Evolutionary conservation across 352 stramenopile genomes (phyloP), one percentile per base, ranked within the genome.

Genomic region (Globisporangium cystogenes): DNA sequence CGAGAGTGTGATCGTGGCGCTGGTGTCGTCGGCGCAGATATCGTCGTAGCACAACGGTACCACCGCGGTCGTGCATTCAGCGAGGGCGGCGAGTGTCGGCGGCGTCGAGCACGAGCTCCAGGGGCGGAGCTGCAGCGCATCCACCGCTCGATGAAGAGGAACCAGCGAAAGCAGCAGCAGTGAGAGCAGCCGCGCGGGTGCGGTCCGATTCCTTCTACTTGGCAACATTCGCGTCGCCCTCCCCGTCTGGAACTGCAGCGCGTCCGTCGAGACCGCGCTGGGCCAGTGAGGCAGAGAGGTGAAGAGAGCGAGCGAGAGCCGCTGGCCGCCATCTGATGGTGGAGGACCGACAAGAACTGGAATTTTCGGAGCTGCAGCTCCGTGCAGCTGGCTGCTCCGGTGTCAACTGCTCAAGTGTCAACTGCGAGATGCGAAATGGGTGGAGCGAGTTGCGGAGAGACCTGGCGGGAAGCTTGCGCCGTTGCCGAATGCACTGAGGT

Each of bases 1-100:
- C 7, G 68, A 74, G 21, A 86, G 63, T 3, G 68, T 76, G 23
- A 84, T 60, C n/a, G 54, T 55, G 57, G 82, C 68, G 11, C 62
- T 79, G 18, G 66, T 51, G 26, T 5, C 12, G 8, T 64, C 61
- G 31, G 55, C 53, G 26, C 76, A 87, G 0, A 76, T 14, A 31
- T 41, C 60, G 8, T 74, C 55, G 48, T 87, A 74, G 47, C 76
- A 87, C 23, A 85, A 49, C 27, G 76, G 74, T 20, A 77, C 18
- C 33, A 49, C 54, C 18, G 82, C 59, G 0, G 64, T 70, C 26
- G 66, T 52, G 50, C 73, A 87, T 21, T 83, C 62, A 18, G 31
- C 36, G 10, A 26, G 7, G n/a, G 20, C n/a, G 11, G 12, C 14
- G 7, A 27, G 16, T 21, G 21, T n/a, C 43, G 27, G 3, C 24